phyloP scores from a whole-genome alignment of 176 grass and related monocot species.

The Poa annua region DNA sequence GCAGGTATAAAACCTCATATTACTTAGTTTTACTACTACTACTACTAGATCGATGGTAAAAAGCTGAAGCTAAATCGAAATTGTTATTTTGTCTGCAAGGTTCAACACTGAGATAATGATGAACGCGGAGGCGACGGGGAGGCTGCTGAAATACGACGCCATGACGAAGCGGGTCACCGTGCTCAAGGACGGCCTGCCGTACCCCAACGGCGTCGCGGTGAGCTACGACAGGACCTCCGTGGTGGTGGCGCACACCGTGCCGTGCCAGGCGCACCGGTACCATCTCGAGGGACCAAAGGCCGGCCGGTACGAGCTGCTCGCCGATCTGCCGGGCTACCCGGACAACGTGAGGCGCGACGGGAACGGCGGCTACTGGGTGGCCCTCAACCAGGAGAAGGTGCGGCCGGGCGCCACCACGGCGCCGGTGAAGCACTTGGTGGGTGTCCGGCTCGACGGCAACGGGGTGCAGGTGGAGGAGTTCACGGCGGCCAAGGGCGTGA shows the following conservation, averaged over 20 bases:
- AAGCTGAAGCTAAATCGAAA: too few species aligned
- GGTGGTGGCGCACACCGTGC: neutral
- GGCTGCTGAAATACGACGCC: neutral
- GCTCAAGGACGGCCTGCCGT: neutral
- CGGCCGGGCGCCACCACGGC: neutral
- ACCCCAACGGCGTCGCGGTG: neutral
- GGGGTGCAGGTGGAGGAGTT: too few species aligned
- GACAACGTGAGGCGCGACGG: slow-evolving; percentile 37
- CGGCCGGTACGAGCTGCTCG: slow-evolving; percentile 11
- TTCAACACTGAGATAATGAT: neutral
- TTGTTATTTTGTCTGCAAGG: neutral
- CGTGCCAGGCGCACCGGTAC: neutral
- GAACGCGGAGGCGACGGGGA: neutral
- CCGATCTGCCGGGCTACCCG: slow-evolving; percentile 35
- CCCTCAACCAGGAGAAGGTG: slow-evolving; percentile 19
- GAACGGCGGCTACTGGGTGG: slow-evolving; percentile 40
- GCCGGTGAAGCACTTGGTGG: too few species aligned
- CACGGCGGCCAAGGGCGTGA: too few species aligned
- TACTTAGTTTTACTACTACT: too few species aligned
- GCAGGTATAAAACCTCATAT: slow-evolving; percentile 39
- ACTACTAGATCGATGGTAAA: too few species aligned
- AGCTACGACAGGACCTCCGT: neutral
- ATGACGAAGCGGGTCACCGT: neutral
- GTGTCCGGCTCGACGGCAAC: too few species aligned
- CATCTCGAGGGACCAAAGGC: neutral